Base-by-base conservation (phyloP, 2,329 filamentous ascomycete species). In the Hypoxylon rubiginosum region DNA sequence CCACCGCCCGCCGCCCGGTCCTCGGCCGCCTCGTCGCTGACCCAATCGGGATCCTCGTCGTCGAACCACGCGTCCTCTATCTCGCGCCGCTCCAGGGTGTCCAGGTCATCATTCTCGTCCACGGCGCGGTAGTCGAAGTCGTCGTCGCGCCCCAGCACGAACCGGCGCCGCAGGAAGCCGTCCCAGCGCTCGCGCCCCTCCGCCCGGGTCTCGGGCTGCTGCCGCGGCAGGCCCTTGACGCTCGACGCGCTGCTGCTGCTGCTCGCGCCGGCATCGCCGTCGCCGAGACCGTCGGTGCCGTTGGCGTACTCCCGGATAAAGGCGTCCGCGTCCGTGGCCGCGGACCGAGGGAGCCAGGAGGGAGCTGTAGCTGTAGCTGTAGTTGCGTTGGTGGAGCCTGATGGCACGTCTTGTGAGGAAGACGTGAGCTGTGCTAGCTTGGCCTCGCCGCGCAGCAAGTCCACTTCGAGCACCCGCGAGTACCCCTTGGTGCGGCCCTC, bases 51-150 rank as follows among this genome's bases (percentile, higher is more conserved):
- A 71, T 92, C 90, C 81, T 97, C 91, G 5, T 89, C 88, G 21
- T 94, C 92, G 75, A 97, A 94, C 82, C 92, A 97, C 19, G 84
- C 85, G 39, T 97, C 92, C 77, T 95, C 85, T 13, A 82, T 82
- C 56, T 91, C 89, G n/a, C 83, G 80, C 67, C 81, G 87, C 82
- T 75, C 84, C 78, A 83, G 79, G 76, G 78, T 88, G 76, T 97
- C 93, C 60, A 89, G 90, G 19, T 90, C 89, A 30, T 93, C 90
- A 73, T 91, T 89, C 36, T 82, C 81, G 74, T 97, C 94, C 4
- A 97, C 90, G 2, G 69, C 73, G 1, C 73, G 77, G 75, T 97
- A 97, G 66, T 95, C 90, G 72, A 97, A 95, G 51, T 97, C 93
- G 1, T 85, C 83, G 74, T 97, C 94, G 5, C 85, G 85, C 0